phyloP scores from a whole-genome alignment of 2,329 filamentous ascomycete species.

The Fusarium sp. region DNA sequence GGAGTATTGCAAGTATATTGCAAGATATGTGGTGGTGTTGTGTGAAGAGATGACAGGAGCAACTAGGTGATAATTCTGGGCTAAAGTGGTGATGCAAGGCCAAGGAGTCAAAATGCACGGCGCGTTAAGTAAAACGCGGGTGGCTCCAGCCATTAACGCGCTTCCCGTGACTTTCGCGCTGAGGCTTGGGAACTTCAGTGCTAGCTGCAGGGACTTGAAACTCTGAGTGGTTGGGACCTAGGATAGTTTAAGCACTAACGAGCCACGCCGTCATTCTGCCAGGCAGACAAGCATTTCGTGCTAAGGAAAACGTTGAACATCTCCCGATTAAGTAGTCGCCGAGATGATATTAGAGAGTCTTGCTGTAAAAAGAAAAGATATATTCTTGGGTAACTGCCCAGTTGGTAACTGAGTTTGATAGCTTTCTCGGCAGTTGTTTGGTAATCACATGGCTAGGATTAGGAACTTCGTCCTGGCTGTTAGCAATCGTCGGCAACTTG shows the following conservation, averaged over 20 bases:
- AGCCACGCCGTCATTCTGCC: slow-evolving; percentile 28
- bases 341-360: not conserved
- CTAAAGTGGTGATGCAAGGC: slow-evolving; percentile 37
- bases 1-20: not conserved
- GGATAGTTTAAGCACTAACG: slow-evolving; percentile 31
- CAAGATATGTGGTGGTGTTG: slow-evolving; percentile 5
- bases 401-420: not conserved
- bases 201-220: slow-evolving; percentile 18
- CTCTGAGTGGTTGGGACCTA: slow-evolving; percentile 37
- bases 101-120: slow-evolving; percentile 28
- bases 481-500: no score
- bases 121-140: slow-evolving; percentile 45
- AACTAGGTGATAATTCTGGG: slow-evolving; percentile 26
- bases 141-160: slow-evolving; percentile 39
- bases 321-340: slow-evolving; percentile 12
- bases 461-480: no score
- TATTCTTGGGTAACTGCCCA: not conserved
- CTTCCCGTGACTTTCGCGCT: slow-evolving; percentile 45
- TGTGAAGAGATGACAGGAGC: slow-evolving; percentile 13
- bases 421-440: not conserved
- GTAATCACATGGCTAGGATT: no score
- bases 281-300: slow-evolving; percentile 8
- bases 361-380: not conserved
- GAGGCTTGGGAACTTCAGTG: slow-evolving; percentile 23
- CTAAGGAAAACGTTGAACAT: slow-evolving; percentile 4